Conservation (phyloP, 164 flowering plant genomes). For the Platanus orientalis region DNA sequence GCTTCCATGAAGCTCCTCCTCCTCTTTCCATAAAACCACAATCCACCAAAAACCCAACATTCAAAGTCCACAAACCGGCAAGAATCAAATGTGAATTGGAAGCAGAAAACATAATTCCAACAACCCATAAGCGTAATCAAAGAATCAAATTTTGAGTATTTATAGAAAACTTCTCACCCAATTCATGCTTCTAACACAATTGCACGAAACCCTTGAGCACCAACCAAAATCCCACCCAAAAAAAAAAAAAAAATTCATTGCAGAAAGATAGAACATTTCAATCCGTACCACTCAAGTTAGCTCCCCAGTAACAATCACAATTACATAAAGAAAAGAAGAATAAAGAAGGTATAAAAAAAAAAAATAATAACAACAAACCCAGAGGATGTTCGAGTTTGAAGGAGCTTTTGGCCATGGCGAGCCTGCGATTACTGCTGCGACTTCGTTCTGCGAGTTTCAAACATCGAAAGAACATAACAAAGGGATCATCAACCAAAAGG, state of each 20-base stretch:
- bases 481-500: neutral
- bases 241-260: neutral
- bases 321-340: neutral
- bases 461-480: constrained; percentile 4
- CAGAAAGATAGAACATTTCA: neutral
- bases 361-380: constrained; percentile 28
- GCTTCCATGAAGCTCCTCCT: neutral
- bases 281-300: neutral
- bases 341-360: neutral
- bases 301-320: neutral
- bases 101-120: neutral
- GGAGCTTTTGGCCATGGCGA: constrained; percentile 55
- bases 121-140: neutral
- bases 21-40: too few relatives aligned
- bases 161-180: too few relatives aligned
- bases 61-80: neutral
- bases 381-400: constrained; percentile 73
- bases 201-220: neutral
- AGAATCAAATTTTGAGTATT: neutral
- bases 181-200: neutral
- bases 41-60: neutral
- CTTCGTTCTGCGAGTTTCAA: constrained; percentile 2
- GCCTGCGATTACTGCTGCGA: neutral
- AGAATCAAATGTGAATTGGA: neutral
- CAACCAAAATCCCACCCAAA: neutral